Conservation (phyloP, 1,284 basidiomycete species). For the Apiotrichum brassicae region DNA sequence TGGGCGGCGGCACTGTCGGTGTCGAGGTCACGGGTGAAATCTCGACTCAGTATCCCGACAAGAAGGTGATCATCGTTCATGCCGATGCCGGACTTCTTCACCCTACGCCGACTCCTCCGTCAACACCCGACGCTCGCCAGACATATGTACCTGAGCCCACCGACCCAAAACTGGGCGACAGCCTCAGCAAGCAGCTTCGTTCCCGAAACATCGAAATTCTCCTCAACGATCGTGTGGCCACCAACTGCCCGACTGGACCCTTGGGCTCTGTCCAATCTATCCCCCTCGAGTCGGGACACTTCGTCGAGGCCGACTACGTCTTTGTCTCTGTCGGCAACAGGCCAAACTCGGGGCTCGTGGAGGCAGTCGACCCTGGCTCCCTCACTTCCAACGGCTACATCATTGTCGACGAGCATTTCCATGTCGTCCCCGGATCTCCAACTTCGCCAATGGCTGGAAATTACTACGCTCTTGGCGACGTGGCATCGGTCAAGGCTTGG, state of each 20-base stretch:
- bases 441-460: conserved; percentile 22
- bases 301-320: conserved; percentile 47
- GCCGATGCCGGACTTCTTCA: conserved; percentile 21
- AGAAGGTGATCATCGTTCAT: conserved; percentile 31
- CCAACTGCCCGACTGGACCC: conserved; percentile 10
- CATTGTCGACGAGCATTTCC: conserved; percentile 39
- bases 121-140: conserved; percentile 1
- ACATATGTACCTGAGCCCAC: conserved; percentile 24
- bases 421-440: conserved; percentile 19
- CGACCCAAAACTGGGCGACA: conserved; percentile 27
- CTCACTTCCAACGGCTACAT: conserved; percentile 31
- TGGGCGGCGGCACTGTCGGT: conserved; percentile 49
- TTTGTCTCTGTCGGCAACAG: conserved; percentile 46
- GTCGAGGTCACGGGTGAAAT: conserved; percentile 47
- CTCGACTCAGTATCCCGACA: conserved; percentile 23
- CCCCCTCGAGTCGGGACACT: conserved; percentile 31
- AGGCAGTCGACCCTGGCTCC: conserved; percentile 32
- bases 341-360: conserved; percentile 43
- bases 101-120: conserved; percentile 5
- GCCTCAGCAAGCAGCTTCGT: conserved; percentile 34
- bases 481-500: conserved; percentile 30
- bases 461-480: conserved; percentile 45
- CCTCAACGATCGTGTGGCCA: conserved; percentile 34
- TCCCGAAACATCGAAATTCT: conserved; percentile 39
- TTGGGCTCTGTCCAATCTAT: conserved; percentile 30